phyloP scores from a whole-genome alignment of 177 flowering plant species.

The Tripterygium wilfordii region DNA sequence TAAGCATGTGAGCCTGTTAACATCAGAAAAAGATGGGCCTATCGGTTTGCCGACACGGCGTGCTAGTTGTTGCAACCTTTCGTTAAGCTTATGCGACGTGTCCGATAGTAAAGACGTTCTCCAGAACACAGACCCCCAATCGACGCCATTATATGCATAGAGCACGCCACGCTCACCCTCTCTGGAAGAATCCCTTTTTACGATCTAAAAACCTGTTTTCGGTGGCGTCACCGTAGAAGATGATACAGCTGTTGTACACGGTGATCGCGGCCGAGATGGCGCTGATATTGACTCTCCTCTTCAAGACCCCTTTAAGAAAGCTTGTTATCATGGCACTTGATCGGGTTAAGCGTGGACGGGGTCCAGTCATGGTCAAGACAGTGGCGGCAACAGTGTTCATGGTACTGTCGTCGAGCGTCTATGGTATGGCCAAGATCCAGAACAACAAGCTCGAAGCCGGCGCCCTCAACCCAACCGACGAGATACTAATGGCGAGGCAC shows the following conservation, averaged over 20 bases:
- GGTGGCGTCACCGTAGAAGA: too few relatives aligned
- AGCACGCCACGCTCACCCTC: too few relatives aligned
- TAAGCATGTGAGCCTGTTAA: too few relatives aligned
- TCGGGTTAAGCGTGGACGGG: slow-evolving; percentile 45
- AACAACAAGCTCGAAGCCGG: slow-evolving; percentile 24
- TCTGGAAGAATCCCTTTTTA: too few relatives aligned
- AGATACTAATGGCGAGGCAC: slow-evolving; percentile 32
- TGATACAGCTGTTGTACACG: slow-evolving; percentile 34
- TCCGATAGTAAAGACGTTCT: too few relatives aligned
- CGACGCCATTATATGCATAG: too few relatives aligned
- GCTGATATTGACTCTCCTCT: slow-evolving; percentile 26
- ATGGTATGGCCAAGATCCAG: slow-evolving; percentile 29
- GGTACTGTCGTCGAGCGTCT: slow-evolving; percentile 27
- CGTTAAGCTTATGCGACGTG: too few relatives aligned
- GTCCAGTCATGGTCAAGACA: slow-evolving; percentile 41
- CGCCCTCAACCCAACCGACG: slow-evolving; percentile 40
- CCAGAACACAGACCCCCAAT: too few relatives aligned
- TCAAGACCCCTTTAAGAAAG: slow-evolving; percentile 50
- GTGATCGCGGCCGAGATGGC: slow-evolving; percentile 28
- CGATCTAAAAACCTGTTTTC: too few relatives aligned
- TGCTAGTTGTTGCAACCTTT: too few relatives aligned
- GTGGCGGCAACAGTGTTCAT: slow-evolving; percentile 33
- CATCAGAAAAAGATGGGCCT: too few relatives aligned
- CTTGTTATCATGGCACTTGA: slow-evolving; percentile 38
- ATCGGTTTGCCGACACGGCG: too few relatives aligned